phyloP scores from a whole-genome alignment of 108 stramenopile species.

The Pseudonitzschia pungens region DNA sequence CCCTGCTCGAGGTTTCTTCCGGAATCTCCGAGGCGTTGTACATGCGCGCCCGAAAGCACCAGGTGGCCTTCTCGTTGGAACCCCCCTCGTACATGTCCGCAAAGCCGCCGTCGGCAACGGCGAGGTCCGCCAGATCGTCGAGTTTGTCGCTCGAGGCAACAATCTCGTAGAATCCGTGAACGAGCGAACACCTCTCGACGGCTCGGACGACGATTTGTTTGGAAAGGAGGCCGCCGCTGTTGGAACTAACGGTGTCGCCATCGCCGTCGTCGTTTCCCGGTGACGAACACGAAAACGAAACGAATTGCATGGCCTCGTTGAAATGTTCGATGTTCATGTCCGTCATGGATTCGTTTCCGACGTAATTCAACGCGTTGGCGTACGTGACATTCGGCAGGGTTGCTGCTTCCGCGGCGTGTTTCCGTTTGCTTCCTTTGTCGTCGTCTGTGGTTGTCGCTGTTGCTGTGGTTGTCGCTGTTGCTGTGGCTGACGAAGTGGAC shows the following conservation, averaged over 20 bases:
- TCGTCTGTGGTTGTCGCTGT: neutral
- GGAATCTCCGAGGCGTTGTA: slow-evolving; percentile 35
- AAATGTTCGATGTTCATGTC: slow-evolving; percentile 41
- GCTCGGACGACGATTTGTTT: slow-evolving; percentile 38
- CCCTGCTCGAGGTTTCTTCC: slow-evolving; percentile 9
- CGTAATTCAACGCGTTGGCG: slow-evolving; percentile 37
- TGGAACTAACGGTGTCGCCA: too few species aligned
- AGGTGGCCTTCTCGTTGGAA: slow-evolving; percentile 49
- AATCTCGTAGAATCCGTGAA: slow-evolving; percentile 64
- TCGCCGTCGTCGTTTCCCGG: slow-evolving; percentile 13
- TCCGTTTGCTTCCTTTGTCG: neutral
- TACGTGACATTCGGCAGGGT: slow-evolving; percentile 9
- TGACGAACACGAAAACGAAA: slow-evolving; percentile 19
- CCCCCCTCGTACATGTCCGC: slow-evolving; percentile 55
- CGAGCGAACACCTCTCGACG: slow-evolving; percentile 65
- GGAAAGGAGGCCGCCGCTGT: too few species aligned
- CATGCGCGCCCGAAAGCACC: slow-evolving; percentile 78
- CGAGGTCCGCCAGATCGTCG: slow-evolving; percentile 34
- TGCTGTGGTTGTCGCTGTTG: neutral
- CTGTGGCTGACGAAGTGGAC: neutral
- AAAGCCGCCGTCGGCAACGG: slow-evolving; percentile 52
- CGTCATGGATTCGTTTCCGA: slow-evolving; percentile 37
- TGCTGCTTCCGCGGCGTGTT: too few species aligned
- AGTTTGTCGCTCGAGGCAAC: slow-evolving; percentile 51
- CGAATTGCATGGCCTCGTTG: slow-evolving; percentile 81